A percentile compares a stretch with the other conserved stretches of the same genome.
phyloP scores from a whole-genome alignment of 2,329 filamentous ascomycete genomes.

The Zymoseptoria pseudotritici region DNA sequence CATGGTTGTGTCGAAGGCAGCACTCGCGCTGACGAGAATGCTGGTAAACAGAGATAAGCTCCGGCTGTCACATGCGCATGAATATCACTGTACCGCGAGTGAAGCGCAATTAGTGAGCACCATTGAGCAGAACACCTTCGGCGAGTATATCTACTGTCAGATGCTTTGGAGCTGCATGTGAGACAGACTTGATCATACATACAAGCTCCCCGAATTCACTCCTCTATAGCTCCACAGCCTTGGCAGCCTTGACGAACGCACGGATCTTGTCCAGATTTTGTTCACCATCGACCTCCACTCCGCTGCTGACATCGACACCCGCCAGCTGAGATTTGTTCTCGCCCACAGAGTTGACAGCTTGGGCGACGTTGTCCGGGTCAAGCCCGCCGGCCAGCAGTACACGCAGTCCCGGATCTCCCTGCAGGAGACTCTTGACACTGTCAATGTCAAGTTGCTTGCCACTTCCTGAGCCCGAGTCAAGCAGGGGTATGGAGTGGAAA shows the following conservation, averaged over 20 bases:
- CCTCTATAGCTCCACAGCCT: slow-evolving; percentile 33
- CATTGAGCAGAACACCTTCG: background rate
- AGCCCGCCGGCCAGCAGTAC: slow-evolving; percentile 82
- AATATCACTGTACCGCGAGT: too few relatives aligned
- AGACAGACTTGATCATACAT: background rate
- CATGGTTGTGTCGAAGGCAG: background rate
- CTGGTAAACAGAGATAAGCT: too few relatives aligned
- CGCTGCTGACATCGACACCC: slow-evolving; percentile 88
- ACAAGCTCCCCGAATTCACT: background rate
- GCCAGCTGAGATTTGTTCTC: slow-evolving; percentile 54
- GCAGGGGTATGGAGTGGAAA: slow-evolving; percentile 73
- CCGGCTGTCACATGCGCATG: too few relatives aligned
- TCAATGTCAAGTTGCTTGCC: slow-evolving; percentile 69
- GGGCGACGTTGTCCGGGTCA: slow-evolving; percentile 67
- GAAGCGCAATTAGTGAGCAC: background rate
- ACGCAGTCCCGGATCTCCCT: slow-evolving; percentile 60
- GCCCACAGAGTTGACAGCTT: slow-evolving; percentile 57
- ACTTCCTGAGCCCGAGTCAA: slow-evolving; percentile 79
- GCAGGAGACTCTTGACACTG: slow-evolving; percentile 59
- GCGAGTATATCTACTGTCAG: background rate
- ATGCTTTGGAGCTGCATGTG: background rate
- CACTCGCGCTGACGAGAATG: too few relatives aligned
- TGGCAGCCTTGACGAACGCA: slow-evolving; percentile 70
- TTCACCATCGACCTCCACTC: slow-evolving; percentile 75
- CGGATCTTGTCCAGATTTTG: slow-evolving; percentile 77